Percentiles rank a stretch among this genome's conserved stretches.
These are phyloP conservation scores for Pichia kluyveri DNA, from an alignment of 805 yeast species.

Conservation along the genomic window DNA sequence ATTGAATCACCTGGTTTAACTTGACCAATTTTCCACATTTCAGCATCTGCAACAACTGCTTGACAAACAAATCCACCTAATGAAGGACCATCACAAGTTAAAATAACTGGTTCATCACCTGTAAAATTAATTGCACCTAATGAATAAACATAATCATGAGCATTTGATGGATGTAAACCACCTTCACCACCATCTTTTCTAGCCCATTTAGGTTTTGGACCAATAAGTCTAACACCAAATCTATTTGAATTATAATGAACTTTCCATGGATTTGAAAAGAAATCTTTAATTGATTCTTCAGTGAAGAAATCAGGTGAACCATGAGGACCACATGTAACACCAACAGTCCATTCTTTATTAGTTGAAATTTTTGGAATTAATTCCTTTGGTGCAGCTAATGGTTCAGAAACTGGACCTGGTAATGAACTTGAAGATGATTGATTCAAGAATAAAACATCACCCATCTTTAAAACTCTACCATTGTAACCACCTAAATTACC, in stretches of 20 bases:
- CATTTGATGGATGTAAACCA: slow-evolving; percentile 97
- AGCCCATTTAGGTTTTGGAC: slow-evolving; percentile 97
- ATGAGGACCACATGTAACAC: slow-evolving; percentile 95
- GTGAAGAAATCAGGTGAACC: slow-evolving; percentile 94
- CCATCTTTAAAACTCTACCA: slow-evolving; percentile 84
- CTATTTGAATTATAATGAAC: slow-evolving; percentile 96
- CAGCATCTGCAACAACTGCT: slow-evolving; percentile 92
- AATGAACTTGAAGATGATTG: slow-evolving; percentile 65
- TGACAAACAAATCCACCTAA: slow-evolving; percentile 96
- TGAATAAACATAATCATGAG: slow-evolving; percentile 95
- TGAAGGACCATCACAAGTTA: slow-evolving; percentile 96
- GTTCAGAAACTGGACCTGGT: slow-evolving; percentile 65
- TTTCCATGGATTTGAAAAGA: slow-evolving; percentile 78
- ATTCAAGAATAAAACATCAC: slow-evolving; percentile 85
- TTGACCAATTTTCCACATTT: slow-evolving; percentile 98
- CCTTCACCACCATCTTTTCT: slow-evolving; percentile 96
- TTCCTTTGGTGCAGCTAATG: slow-evolving; percentile 45
- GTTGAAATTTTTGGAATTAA: slow-evolving; percentile 45
- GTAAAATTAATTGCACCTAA: slow-evolving; percentile 96
- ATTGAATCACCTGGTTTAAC: slow-evolving; percentile 89
- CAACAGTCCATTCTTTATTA: slow-evolving; percentile 66
- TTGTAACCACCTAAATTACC: slow-evolving; percentile 92
- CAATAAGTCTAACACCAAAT: slow-evolving; percentile 89
- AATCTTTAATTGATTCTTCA: slow-evolving; percentile 61
- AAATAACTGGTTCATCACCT: slow-evolving; percentile 96